Percentiles rank a stretch among this genome's conserved stretches.
These are phyloP conservation scores for Rhizopogon vinicolor DNA, from an alignment of 768 basidiomycete genomes.

Conservation along the genomic window DNA sequence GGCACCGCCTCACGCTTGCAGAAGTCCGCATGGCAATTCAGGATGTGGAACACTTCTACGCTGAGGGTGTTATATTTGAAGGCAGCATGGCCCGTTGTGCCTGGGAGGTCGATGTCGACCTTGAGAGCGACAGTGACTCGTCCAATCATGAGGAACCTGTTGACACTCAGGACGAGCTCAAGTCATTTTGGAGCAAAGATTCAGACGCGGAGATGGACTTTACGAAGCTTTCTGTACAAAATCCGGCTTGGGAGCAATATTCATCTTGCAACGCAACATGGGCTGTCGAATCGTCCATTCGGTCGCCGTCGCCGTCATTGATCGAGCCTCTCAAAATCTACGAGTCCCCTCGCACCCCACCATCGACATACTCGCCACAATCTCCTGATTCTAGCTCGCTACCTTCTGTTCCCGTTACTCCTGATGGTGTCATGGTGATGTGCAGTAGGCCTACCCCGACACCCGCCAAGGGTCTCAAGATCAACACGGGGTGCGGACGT, in stretches of 20 bases:
- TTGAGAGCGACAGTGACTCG: slow-evolving; percentile 58
- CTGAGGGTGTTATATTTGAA: slow-evolving; percentile 71
- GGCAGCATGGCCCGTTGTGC: slow-evolving; percentile 75
- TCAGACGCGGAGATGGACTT: slow-evolving; percentile 32
- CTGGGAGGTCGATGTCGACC: slow-evolving; percentile 70
- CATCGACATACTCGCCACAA: slow-evolving; percentile 45
- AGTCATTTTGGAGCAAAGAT: slow-evolving; percentile 60
- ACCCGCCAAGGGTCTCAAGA: slow-evolving; percentile 44
- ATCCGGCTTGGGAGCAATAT: slow-evolving; percentile 29
- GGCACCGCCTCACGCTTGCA: slow-evolving; percentile 39
- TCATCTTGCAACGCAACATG: slow-evolving; percentile 51
- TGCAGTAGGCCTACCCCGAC: slow-evolving; percentile 31
- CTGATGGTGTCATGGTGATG: slow-evolving; percentile 43
- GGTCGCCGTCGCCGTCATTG: slow-evolving; percentile 37
- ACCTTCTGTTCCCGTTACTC: slow-evolving; percentile 54
- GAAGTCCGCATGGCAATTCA: slow-evolving; percentile 52
- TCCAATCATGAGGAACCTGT: slow-evolving; percentile 41
- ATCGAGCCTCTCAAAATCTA: slow-evolving; percentile 36
- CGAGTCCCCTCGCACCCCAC: slow-evolving; percentile 45
- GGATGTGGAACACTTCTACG: slow-evolving; percentile 61
- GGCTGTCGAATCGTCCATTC: slow-evolving; percentile 48
- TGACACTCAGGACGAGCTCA: slow-evolving; percentile 34
- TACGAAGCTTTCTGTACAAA: slow-evolving; percentile 22
- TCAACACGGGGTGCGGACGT: slow-evolving; percentile 48
- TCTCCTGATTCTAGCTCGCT: slow-evolving; percentile 35